Evolutionary conservation across 2,329 filamentous ascomycete genomes (phyloP), one percentile per base, ranked within the genome.

Genomic region (Ambrosiella beaveri): DNA sequence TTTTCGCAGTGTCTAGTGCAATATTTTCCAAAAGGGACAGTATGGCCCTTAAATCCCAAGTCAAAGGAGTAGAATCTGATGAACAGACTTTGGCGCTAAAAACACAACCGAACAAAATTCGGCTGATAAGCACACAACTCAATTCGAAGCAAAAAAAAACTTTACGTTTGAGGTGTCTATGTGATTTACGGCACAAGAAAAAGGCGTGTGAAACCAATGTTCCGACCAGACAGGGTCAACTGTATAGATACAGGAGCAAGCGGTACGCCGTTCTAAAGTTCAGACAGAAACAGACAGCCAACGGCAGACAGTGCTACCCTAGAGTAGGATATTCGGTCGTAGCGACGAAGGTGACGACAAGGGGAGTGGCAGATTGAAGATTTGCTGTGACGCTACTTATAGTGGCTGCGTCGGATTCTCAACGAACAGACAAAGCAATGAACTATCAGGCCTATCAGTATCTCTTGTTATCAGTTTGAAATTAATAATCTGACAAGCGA

Each of bases 401-500:
- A 51, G 49, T 52, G 54, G 45, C 47, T 39, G 56, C 19, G 40
- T 19, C 27, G 37, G n/a, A n/a, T 35, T 39, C 12, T 15, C 9
- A n/a, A 12, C n/a, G 11, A 47, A 47, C 44, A 15, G 44, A 47
- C 44, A 47, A 17, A 47, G 44, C 9, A 47, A 17, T 15, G 7
- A 17, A 4, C 19, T 47, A 47, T 47, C 44, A 47, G n/a, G 15
- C 44, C 44, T 35, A 13, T 45, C 36, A 41, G 11, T 41, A 27
- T 47, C 44, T 47, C 44, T 17, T 47, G 44, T 47, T 47, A 47
- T 47, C 44, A 19, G 44, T 47, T 8, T 47, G 17, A 40, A 38
- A 60, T 44, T 53, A 60, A 54, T n/a, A 47, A 17, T 17, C 44
- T 47, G 11, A 15, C n/a, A 47, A 47, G 19, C 7, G 5, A 47